A percentile compares a stretch with the other conserved stretches of the same genome.
Evolutionary conservation across 345 rosid species (phyloP).

Genomic region (Lepidium didymum): DNA sequence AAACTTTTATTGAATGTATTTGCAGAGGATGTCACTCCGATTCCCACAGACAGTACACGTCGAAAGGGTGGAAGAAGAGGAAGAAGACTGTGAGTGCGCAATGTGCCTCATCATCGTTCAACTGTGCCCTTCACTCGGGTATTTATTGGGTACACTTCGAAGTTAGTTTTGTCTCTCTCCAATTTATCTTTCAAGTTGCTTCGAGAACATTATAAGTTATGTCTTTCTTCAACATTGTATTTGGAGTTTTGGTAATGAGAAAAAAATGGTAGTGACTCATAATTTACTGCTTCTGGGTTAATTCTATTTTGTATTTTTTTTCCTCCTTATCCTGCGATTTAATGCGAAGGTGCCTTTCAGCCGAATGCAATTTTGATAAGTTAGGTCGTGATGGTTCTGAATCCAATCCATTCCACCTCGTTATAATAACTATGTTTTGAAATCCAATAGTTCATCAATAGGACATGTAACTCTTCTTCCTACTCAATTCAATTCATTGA

Average conservation of each 20-base stretch:
- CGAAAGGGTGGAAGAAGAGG: constrained; percentile 90
- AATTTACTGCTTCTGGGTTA: not conserved
- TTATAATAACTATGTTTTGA: not conserved
- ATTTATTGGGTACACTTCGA: constrained; percentile 9
- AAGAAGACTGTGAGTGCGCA: constrained; percentile 50
- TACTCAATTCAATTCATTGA: too few species aligned
- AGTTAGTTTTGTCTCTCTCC: constrained; percentile 15
- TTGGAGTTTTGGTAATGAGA: constrained; percentile 10
- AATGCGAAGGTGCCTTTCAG: not conserved
- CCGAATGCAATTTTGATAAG: not conserved
- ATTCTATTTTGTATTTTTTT: not conserved
- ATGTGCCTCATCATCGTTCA: not conserved
- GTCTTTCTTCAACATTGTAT: constrained; percentile 9
- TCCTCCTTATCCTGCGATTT: not conserved
- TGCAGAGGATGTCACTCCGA: constrained; percentile 84
- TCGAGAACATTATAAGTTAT: constrained; percentile 8
- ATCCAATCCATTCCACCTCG: not conserved
- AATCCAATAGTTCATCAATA: too few species aligned
- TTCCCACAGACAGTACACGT: constrained; percentile 79
- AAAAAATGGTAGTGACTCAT: not conserved
- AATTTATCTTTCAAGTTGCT: constrained; percentile 7
- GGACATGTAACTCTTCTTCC: too few species aligned
- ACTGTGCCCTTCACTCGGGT: not conserved
- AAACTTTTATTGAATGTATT: not conserved
- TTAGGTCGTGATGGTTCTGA: not conserved